Conservation (phyloP, 2,329 filamentous ascomycete species). For the Arthrobotrys megalospora region DNA sequence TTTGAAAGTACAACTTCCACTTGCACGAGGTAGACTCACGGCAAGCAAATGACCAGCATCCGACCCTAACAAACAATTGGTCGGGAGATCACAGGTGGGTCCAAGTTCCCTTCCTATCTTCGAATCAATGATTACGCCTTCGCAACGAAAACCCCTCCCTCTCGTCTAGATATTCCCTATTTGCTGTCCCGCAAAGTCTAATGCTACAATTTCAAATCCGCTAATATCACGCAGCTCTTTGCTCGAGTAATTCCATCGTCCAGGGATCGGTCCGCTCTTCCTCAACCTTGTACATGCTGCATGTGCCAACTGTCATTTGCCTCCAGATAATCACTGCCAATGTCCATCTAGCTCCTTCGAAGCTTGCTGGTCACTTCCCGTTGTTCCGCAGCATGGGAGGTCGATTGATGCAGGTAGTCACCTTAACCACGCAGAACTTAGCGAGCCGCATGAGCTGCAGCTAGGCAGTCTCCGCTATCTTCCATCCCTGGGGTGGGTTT, state of each 20-base stretch:
- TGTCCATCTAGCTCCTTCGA: constrained; percentile 31
- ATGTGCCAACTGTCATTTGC: constrained; percentile 59
- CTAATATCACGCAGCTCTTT: constrained; percentile 55
- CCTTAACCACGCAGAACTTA: constrained; percentile 42
- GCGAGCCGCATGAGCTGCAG: constrained; percentile 55
- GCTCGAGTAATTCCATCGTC: constrained; percentile 21
- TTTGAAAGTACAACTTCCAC: not conserved
- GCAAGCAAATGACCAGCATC: constrained; percentile 44
- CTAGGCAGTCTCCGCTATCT: constrained; percentile 46
- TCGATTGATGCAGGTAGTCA: constrained; percentile 40
- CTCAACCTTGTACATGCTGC: constrained; percentile 49
- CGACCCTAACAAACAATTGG: constrained; percentile 44
- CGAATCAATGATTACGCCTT: constrained; percentile 35
- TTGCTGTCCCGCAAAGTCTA: constrained; percentile 25
- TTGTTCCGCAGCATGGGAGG: constrained; percentile 47
- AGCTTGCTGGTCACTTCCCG: constrained; percentile 37
- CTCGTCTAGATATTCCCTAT: constrained; percentile 60
- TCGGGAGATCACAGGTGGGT: constrained; percentile 46
- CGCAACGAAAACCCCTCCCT: constrained; percentile 36
- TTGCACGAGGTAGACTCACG: constrained; percentile 23
- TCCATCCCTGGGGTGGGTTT: not conserved
- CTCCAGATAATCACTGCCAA: constrained; percentile 27
- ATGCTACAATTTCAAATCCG: constrained; percentile 50
- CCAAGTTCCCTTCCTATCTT: constrained; percentile 36
- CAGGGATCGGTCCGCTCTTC: constrained; percentile 58